phyloP scores from a whole-genome alignment of 305 asterid species.

The Fraxinus sp. region DNA sequence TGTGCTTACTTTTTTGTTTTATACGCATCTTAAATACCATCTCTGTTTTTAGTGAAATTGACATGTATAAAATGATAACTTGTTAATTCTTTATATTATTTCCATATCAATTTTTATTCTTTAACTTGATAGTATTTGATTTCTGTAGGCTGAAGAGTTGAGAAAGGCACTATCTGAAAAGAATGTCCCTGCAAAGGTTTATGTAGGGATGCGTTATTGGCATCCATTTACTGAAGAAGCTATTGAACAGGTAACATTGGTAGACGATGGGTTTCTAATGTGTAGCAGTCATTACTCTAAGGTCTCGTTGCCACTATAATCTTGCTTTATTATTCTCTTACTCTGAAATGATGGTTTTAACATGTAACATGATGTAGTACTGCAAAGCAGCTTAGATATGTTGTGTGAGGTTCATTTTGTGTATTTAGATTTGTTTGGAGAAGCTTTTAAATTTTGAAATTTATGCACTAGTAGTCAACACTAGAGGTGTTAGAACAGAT shows the following conservation, averaged over 20 bases:
- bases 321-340: not conserved
- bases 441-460: not conserved
- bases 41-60: not conserved
- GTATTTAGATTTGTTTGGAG: not conserved
- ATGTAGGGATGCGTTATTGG: constrained; percentile 99
- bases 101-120: constrained; percentile 7
- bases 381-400: not conserved
- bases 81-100: not conserved
- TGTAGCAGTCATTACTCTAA: not conserved
- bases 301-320: constrained; percentile 1
- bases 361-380: not conserved
- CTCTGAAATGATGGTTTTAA: not conserved
- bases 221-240: constrained; percentile 99
- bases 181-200: constrained; percentile 87
- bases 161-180: constrained; percentile 69
- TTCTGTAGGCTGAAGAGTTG: constrained; percentile 73
- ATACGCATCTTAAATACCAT: constrained; percentile 19
- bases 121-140: constrained; percentile 26
- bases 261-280: constrained; percentile 8
- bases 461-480: not conserved
- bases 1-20: not conserved
- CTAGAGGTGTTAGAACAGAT: not conserved
- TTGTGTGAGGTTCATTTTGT: constrained; percentile 1
- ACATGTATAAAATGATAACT: not conserved
- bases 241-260: constrained; percentile 66